Conservation (phyloP, 805 yeast species). For the Spathaspora passalidarum region DNA sequence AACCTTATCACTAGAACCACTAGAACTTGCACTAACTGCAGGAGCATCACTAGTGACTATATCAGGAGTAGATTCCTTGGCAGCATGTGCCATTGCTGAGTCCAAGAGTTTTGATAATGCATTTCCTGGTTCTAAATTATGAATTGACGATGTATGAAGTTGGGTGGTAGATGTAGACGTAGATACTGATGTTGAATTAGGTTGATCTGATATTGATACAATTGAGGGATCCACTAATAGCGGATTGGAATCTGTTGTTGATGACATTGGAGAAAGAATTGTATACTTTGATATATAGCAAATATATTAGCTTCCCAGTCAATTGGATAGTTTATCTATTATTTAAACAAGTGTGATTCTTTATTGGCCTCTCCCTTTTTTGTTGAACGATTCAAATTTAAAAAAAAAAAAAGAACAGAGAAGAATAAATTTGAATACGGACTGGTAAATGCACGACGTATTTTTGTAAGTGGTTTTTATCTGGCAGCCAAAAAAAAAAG, state of each 20-base stretch:
- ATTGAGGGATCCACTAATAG: slow-evolving; percentile 31
- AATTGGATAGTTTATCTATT: neutral
- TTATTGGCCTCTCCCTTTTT: neutral
- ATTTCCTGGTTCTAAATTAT: slow-evolving; percentile 27
- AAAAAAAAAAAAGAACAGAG: too few species aligned
- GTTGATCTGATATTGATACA: slow-evolving; percentile 15
- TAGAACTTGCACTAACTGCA: slow-evolving; percentile 13
- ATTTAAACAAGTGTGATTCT: too few species aligned
- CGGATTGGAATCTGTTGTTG: slow-evolving; percentile 14
- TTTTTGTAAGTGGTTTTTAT: too few species aligned
- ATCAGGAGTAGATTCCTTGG: slow-evolving; percentile 42
- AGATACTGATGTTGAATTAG: neutral
- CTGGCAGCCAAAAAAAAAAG: too few species aligned
- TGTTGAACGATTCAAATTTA: neutral
- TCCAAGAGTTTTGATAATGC: slow-evolving; percentile 42
- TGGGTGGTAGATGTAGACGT: neutral
- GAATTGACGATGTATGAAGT: neutral
- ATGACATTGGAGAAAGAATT: slow-evolving; percentile 3
- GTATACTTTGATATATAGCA: neutral
- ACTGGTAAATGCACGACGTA: neutral
- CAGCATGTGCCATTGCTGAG: slow-evolving; percentile 47
- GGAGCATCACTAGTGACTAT: slow-evolving; percentile 14
- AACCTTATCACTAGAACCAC: neutral
- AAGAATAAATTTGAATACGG: too few species aligned
- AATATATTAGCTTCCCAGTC: neutral